A percentile compares a stretch with the other conserved stretches of the same genome.
These are phyloP conservation scores for Eimeria brunetti DNA, from an alignment of 169 alveolate genomes.

Conservation along the genomic window DNA sequence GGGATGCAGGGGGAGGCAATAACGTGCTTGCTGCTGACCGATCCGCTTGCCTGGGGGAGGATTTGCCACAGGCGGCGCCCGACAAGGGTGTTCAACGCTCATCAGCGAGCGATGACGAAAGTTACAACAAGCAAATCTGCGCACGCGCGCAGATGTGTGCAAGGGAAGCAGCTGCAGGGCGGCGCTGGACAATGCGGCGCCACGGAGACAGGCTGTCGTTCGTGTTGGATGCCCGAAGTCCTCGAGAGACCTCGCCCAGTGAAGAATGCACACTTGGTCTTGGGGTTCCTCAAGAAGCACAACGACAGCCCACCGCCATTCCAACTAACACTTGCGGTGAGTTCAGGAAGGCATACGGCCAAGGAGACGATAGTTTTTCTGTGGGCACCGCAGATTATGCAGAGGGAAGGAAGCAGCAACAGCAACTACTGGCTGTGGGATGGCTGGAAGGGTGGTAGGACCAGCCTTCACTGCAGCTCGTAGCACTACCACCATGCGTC, in stretches of 20 bases:
- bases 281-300: neutral
- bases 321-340: neutral
- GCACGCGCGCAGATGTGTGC: neutral
- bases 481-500: neutral
- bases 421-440: slow-evolving; percentile 29
- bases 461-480: neutral
- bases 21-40: neutral
- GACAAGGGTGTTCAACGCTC: neutral
- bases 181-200: slow-evolving; percentile 68
- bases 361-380: neutral
- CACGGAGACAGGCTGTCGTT: slow-evolving; percentile 55
- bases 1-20: neutral
- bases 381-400: neutral
- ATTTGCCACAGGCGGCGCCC: neutral
- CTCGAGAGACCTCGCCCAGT: neutral
- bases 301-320: neutral
- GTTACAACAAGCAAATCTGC: neutral
- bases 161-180: neutral
- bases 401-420: slow-evolving; percentile 7
- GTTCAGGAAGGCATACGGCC: neutral
- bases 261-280: neutral
- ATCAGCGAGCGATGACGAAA: neutral
- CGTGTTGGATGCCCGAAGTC: slow-evolving; percentile 33
- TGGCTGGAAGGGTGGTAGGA: slow-evolving; percentile 73
- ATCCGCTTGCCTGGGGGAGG: neutral